Conservation (phyloP, 2,329 filamentous ascomycete species). For the Venturia asperata region DNA sequence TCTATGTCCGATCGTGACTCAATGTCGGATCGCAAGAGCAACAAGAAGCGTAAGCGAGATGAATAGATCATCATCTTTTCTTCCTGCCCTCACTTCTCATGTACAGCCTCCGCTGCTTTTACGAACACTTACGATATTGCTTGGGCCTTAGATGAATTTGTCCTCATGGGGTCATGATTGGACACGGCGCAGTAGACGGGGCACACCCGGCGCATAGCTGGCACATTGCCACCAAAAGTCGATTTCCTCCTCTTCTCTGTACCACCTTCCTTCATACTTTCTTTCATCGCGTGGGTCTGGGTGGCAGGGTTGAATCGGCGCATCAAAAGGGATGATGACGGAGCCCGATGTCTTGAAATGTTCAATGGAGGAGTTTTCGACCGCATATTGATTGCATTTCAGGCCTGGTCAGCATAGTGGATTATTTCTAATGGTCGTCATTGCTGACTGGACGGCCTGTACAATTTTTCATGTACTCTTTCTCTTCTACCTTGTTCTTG, state of each 20-base stretch:
- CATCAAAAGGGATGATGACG: not conserved
- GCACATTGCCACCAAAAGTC: conserved; percentile 13
- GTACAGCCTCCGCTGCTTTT: conserved; percentile 19
- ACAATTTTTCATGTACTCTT: conserved; percentile 1
- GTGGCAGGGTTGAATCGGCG: not conserved
- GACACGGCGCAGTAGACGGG: conserved; percentile 6
- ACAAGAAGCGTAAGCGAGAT: conserved; percentile 74
- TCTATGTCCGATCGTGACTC: conserved; percentile 32
- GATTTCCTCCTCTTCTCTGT: conserved; percentile 13
- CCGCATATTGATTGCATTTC: conserved; percentile 7
- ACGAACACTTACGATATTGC: conserved; percentile 18
- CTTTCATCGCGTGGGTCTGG: not conserved
- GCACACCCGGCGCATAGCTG: not conserved
- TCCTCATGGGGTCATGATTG: conserved; percentile 17
- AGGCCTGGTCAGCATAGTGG: conserved; percentile 5
- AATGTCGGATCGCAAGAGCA: conserved; percentile 38
- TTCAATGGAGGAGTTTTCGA: not conserved
- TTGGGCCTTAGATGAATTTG: conserved; percentile 3
- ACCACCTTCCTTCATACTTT: conserved; percentile 15
- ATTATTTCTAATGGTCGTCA: not conserved
- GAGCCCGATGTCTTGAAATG: not conserved
- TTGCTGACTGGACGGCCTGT: not conserved
- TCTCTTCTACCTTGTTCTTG: conserved; percentile 16
- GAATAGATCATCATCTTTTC: conserved; percentile 28
- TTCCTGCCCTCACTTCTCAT: conserved; percentile 25